Base-by-base conservation (phyloP, 441 rosid genomes). In the Pelargonium australe region DNA sequence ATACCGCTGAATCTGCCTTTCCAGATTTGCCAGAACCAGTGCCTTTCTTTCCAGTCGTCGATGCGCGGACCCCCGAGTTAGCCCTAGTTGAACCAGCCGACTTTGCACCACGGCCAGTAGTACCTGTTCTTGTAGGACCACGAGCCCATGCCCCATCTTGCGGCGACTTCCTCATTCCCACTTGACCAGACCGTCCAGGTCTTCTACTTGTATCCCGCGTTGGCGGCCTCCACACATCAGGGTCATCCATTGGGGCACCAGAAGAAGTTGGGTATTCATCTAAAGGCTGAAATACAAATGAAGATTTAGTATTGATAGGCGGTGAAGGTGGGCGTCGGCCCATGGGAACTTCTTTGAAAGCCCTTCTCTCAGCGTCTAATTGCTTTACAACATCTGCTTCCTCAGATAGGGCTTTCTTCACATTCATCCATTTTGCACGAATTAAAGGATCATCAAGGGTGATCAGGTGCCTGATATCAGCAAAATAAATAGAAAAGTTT, bases 161-260 rank as follows among this genome's bases (percentile, higher is more conserved):
- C 8, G 98, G 83, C 5, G 98, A 90, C 79, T 95, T 95, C 80
- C 96, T 81, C 84, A 69, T 75, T n/a, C 95, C 95, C 49, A 68
- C 86, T 80, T 85, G 96, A 77, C 88, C 90, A 78, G 89, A 69
- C 81, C 99, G 85, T 0, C 82, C 70, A 2, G 99, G 87, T 84
- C 99, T 87, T 78, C 98, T 81, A 69, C 73, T 84, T 1, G 86
- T 6, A 65, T 92, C 99, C 57, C 92, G 85, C 41, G 92, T 92
- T 5, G 96, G 99, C 28, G 98, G 97, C 86, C 97, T 83, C 99
- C 99, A 95, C 44, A 95, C 98, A 88, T 95, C 99, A 79, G 99
- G 99, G 74, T 95, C 99, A 79, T 92, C 98, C 74, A 89, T 77
- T 1, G 94, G 80, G 74, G 80, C 87, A 76, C 85, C 90, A 9